Percentiles rank a stretch among this genome's conserved stretches.
These are phyloP conservation scores for Thalassiosira exigua DNA, from an alignment of 352 stramenopile genomes.

Conservation along the genomic window DNA sequence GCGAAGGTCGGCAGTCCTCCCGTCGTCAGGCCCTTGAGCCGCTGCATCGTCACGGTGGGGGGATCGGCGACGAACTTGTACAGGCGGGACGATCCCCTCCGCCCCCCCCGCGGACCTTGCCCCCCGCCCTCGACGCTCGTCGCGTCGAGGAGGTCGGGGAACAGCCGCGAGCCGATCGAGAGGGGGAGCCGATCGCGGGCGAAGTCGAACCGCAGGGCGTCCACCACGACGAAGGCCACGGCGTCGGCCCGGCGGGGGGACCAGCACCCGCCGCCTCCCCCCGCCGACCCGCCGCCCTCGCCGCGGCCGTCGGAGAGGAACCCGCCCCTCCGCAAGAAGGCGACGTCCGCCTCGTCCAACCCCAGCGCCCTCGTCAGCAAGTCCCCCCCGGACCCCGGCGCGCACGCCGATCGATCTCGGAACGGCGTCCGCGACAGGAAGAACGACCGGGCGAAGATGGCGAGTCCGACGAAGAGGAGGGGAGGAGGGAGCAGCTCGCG, in stretches of 20 bases:
- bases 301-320: conserved; percentile 17
- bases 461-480: conserved; percentile 54
- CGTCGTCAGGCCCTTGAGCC: conserved; percentile 96
- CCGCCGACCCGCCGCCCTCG: not conserved
- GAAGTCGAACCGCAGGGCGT: conserved; percentile 97
- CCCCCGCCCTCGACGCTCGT: conserved; percentile 1
- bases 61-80: conserved; percentile 96
- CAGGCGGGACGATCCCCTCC: conserved; percentile 77
- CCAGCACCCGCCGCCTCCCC: conserved; percentile 67
- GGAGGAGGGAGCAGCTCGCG: conserved; percentile 22
- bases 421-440: conserved; percentile 77
- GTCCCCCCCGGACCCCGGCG: conserved; percentile 39
- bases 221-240: conserved; percentile 94
- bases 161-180: conserved; percentile 74
- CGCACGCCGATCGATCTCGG: conserved; percentile 60
- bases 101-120: not conserved
- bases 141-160: conserved; percentile 1
- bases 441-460: conserved; percentile 78
- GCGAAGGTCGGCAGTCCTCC: conserved; percentile 97
- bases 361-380: conserved; percentile 57
- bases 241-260: conserved; percentile 69
- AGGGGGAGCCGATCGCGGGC: conserved; percentile 72
- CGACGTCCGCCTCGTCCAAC: conserved; percentile 45
- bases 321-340: conserved; percentile 26
- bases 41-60: conserved; percentile 98